phyloP scores from a whole-genome alignment of 2,329 filamentous ascomycete species.

The Fonsecaea pugnacius region DNA sequence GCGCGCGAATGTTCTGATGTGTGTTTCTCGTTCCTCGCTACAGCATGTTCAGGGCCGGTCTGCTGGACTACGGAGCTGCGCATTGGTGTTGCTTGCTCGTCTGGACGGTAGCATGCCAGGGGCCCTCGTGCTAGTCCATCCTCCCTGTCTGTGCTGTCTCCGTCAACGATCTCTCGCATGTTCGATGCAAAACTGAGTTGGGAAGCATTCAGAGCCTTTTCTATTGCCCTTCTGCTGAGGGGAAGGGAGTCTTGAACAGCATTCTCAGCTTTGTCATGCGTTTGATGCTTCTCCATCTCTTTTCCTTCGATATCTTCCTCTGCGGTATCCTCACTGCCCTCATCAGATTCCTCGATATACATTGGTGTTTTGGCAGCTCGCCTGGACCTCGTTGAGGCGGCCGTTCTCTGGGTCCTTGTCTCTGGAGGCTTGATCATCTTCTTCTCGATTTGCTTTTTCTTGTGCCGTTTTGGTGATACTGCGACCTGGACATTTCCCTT shows the following conservation, averaged over 20 bases:
- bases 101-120: neutral
- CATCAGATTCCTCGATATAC: conserved; percentile 25
- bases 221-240: conserved; percentile 12
- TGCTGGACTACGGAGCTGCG: neutral
- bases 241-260: conserved; percentile 21
- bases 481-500: conserved; percentile 2
- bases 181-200: conserved; percentile 17
- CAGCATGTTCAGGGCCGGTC: neutral
- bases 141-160: neutral
- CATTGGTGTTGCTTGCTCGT: neutral
- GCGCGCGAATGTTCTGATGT: neutral
- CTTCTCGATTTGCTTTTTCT: neutral
- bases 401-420: conserved; percentile 16
- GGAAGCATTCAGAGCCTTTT: neutral
- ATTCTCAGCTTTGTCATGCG: neutral
- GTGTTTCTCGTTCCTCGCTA: neutral
- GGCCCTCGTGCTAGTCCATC: neutral
- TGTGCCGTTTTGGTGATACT: neutral
- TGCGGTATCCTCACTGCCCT: neutral
- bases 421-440: conserved; percentile 2
- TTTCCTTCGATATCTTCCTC: neutral
- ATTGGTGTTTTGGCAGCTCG: conserved; percentile 21
- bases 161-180: conserved; percentile 10
- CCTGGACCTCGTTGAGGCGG: conserved; percentile 21
- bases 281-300: neutral